A percentile compares a stretch with the other conserved stretches of the same genome.
Conservation (phyloP, 2,329 filamentous ascomycete species). For the Colletotrichum cordylinicola region DNA sequence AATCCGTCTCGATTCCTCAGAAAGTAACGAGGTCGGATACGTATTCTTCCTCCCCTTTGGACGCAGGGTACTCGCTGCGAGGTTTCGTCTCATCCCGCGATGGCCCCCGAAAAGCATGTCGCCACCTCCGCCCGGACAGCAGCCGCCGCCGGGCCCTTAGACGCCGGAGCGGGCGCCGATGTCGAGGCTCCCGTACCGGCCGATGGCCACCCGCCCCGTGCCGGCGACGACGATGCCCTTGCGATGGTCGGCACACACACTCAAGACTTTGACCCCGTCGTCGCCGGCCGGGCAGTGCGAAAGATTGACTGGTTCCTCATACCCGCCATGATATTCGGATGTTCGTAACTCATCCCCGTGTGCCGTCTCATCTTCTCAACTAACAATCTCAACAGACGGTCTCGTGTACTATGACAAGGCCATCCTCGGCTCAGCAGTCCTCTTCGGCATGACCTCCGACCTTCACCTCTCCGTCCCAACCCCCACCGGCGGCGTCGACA, state of each 20-base stretch:
- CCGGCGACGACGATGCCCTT: constrained; percentile 54
- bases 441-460: constrained; percentile 80
- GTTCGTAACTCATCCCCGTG: constrained; percentile 22
- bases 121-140: background rate
- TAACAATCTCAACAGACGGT: constrained; percentile 33
- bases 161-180: background rate
- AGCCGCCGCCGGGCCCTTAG: background rate
- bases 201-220: background rate
- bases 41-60: background rate
- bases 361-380: background rate
- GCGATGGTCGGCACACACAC: constrained; percentile 64
- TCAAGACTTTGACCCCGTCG: constrained; percentile 57
- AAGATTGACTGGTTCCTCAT: constrained; percentile 74
- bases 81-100: background rate
- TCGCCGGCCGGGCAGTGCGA: constrained; percentile 62
- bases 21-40: background rate
- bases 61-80: background rate
- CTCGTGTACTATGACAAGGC: constrained; percentile 61
- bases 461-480: constrained; percentile 62
- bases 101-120: constrained; percentile 5
- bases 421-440: constrained; percentile 73
- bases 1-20: background rate
- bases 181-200: background rate
- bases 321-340: constrained; percentile 67
- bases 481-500: constrained; percentile 58